Percentiles rank a stretch among this genome's conserved stretches.
Evolutionary conservation across 2,329 filamentous ascomycete species (phyloP).

Genomic region (Botrytis tulipae): DNA sequence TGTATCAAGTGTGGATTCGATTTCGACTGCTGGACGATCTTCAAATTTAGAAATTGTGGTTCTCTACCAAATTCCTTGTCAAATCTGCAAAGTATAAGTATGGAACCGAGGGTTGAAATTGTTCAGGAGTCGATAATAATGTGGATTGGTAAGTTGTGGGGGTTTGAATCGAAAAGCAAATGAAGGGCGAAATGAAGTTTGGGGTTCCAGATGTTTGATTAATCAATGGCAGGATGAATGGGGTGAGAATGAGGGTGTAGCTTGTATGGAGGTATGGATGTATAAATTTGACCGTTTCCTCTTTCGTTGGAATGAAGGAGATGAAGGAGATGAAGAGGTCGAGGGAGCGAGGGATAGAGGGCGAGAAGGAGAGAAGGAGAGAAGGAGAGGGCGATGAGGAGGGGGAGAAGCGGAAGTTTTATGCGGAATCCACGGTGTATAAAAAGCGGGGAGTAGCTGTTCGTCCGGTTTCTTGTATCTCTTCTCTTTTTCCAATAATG

Average conservation of each 20-base stretch:
- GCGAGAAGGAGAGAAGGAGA: background rate
- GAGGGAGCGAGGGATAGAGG: background rate
- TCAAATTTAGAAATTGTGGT: conserved; percentile 16
- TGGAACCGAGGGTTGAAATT: background rate
- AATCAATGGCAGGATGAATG: background rate
- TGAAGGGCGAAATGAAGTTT: background rate
- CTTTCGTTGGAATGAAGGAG: background rate
- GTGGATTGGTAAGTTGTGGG: background rate
- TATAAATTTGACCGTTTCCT: background rate
- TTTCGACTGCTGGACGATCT: conserved; percentile 12
- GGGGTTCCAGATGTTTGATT: background rate
- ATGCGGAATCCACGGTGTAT: background rate
- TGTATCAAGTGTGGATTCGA: conserved; percentile 12
- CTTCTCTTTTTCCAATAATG: background rate
- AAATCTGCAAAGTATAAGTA: background rate
- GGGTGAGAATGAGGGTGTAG: background rate
- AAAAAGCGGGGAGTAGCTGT: background rate
- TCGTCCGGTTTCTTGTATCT: background rate
- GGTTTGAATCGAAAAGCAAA: background rate
- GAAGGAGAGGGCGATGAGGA: background rate
- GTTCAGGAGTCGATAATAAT: conserved; percentile 8
- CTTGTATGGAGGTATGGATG: background rate
- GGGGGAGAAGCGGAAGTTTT: background rate
- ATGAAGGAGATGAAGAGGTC: background rate
- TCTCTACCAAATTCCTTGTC: conserved; percentile 1